Evolutionary conservation across 257 asterid genomes (phyloP), one percentile per base, ranked within the genome.

Genomic region (Nicotiana noctiflora): DNA sequence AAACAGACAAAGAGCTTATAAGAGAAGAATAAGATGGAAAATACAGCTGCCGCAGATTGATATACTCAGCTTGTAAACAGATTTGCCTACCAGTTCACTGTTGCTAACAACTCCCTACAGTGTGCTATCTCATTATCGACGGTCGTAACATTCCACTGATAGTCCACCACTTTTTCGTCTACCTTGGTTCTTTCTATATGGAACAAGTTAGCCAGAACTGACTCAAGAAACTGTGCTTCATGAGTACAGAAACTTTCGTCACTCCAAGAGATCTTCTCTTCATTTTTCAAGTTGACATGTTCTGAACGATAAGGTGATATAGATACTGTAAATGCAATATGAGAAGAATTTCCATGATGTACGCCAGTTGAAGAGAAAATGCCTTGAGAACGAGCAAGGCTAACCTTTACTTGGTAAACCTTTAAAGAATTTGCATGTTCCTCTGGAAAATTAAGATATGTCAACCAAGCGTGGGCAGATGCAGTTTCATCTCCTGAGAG

Each of bases 21-120:
- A 80, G 55, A 90, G 40, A 80, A 57, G 32, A 8, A 65, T 55
- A 63, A 9, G 40, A 74, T 72, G 84, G 62, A 80, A 23, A 29
- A 66, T 65, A 83, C 75, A 7, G 57, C 21, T 68, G 78, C 61
- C 15, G 1, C 61, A 74, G 32, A 14, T 40, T 44, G n/a, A 76
- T 80, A 70, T 62, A 65, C 53, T 62, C 64, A 81, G 18, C 60
- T 17, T 81, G 83, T 55, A 77, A 46, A 25, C 18, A 63, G 56
- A 64, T 64, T 46, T 78, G 83, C 89, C 80, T 87, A 96, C 99
- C 99, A 94, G 85, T 89, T 85, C 82, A 89, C 85, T 67, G 86
- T 70, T 53, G 92, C 88, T 88, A 95, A 88, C 76, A 96, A 83
- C 84, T 94, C 97, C 82, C 84, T 92, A 75, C 91, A 91, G 84